Conservation (phyloP, 108 stramenopile species). For the Skeletonema marinoi region DNA sequence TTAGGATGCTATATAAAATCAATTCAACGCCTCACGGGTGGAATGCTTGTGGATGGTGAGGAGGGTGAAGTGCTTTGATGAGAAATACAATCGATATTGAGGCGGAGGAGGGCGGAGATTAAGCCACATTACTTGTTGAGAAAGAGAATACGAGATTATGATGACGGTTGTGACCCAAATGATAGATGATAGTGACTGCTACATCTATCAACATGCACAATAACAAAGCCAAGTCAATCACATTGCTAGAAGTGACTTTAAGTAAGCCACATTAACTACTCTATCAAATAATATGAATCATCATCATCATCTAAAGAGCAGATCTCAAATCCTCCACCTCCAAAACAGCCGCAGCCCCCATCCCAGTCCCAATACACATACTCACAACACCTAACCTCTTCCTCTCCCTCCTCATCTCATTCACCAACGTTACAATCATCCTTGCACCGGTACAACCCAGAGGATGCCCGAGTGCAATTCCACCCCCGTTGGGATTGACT, state of each 20-base stretch:
- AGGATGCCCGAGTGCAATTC: conserved; percentile 97
- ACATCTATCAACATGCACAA: no score
- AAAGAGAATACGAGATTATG: conserved; percentile 19
- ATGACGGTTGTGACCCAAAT: neutral
- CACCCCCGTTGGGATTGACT: conserved; percentile 97
- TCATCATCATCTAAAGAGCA: conserved; percentile 14
- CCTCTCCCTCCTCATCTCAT: conserved; percentile 82
- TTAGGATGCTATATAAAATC: neutral
- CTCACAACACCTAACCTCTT: conserved; percentile 79
- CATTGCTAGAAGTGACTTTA: no score
- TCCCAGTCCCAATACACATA: conserved; percentile 98
- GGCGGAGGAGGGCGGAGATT: conserved; percentile 22
- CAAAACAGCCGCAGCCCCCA: conserved; percentile 96
- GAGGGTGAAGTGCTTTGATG: neutral
- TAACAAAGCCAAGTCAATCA: no score
- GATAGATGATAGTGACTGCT: neutral
- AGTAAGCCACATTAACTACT: no score
- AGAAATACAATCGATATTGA: conserved; percentile 35
- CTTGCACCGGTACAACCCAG: conserved; percentile 95
- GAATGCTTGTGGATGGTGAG: conserved; percentile 9
- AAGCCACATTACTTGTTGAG: conserved; percentile 35
- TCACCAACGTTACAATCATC: conserved; percentile 87
- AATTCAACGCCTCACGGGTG: neutral
- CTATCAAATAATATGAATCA: neutral
- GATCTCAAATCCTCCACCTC: conserved; percentile 67